Conservation (phyloP, 257 asterid species). For the Knoxia roxburghii region DNA sequence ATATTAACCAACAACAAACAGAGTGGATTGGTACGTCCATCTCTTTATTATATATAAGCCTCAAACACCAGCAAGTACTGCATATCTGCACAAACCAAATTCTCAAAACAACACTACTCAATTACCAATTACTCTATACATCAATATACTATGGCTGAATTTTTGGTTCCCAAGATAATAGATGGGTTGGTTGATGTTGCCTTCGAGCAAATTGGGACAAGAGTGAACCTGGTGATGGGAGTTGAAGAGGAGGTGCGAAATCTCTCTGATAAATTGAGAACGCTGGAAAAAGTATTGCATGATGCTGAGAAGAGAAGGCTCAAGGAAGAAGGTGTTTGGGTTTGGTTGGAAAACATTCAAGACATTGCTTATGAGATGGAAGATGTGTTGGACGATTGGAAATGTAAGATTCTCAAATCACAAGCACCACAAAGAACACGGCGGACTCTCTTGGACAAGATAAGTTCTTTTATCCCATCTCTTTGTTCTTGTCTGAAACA, state of each 20-base stretch:
- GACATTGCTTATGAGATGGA: not conserved
- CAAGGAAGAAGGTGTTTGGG: not conserved
- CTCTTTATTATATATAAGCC: too few relatives aligned
- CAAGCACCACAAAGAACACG: not conserved
- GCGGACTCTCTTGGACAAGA: not conserved
- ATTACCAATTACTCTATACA: too few relatives aligned
- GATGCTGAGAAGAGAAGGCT: not conserved
- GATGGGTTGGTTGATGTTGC: not conserved
- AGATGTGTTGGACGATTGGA: not conserved
- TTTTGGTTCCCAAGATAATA: not conserved
- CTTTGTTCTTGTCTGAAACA: not conserved
- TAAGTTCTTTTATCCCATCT: not conserved
- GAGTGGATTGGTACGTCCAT: too few relatives aligned
- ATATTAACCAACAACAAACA: too few relatives aligned
- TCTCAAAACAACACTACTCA: too few relatives aligned
- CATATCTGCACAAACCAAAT: too few relatives aligned
- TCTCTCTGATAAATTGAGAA: not conserved
- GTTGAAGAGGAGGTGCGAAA: constrained; percentile 30
- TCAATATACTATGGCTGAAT: not conserved
- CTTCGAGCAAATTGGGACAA: constrained; percentile 27
- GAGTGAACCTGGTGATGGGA: too few relatives aligned
- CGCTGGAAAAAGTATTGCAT: not conserved
- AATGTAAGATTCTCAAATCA: not conserved
- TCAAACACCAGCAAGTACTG: too few relatives aligned
- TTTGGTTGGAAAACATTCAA: not conserved